Conservation (phyloP, 257 asterid species). For the Nicotiana attenuata region DNA sequence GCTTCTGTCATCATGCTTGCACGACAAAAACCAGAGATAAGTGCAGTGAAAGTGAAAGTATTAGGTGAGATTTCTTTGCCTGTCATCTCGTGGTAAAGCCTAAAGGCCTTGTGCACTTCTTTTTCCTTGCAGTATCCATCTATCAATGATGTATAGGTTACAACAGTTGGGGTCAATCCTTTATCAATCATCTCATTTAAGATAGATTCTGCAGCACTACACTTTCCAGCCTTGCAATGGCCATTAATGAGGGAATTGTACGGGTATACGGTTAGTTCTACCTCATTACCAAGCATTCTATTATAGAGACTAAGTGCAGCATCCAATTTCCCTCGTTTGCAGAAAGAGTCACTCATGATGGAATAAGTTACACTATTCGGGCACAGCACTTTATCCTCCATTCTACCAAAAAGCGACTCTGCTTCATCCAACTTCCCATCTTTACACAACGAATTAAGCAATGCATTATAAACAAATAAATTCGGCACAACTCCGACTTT, state of each 20-base stretch:
- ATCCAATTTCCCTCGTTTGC: slow-evolving; percentile 62
- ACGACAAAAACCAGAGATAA: slow-evolving; percentile 60
- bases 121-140: slow-evolving; percentile 72
- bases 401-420: slow-evolving; percentile 41
- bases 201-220: slow-evolving; percentile 41
- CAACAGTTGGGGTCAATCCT: slow-evolving; percentile 72
- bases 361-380: slow-evolving; percentile 60
- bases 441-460: slow-evolving; percentile 63
- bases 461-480: slow-evolving; percentile 68
- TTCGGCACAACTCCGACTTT: slow-evolving; percentile 57
- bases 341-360: slow-evolving; percentile 50
- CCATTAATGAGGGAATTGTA: slow-evolving; percentile 74
- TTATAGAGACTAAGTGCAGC: slow-evolving; percentile 43
- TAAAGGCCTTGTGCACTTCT: slow-evolving; percentile 56
- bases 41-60: slow-evolving; percentile 61
- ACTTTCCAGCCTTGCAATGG: slow-evolving; percentile 63
- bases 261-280: slow-evolving; percentile 44
- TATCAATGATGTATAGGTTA: slow-evolving; percentile 79
- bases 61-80: slow-evolving; percentile 75
- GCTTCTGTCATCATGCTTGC: slow-evolving; percentile 68
- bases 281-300: slow-evolving; percentile 49
- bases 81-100: slow-evolving; percentile 73
- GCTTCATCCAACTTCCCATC: slow-evolving; percentile 55
- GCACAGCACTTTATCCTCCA: slow-evolving; percentile 53
- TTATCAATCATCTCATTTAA: slow-evolving; percentile 47